These are phyloP conservation scores for Orbilia ellipsospora DNA, from an alignment of 2,329 filamentous ascomycete genomes.

Conservation along the genomic window DNA sequence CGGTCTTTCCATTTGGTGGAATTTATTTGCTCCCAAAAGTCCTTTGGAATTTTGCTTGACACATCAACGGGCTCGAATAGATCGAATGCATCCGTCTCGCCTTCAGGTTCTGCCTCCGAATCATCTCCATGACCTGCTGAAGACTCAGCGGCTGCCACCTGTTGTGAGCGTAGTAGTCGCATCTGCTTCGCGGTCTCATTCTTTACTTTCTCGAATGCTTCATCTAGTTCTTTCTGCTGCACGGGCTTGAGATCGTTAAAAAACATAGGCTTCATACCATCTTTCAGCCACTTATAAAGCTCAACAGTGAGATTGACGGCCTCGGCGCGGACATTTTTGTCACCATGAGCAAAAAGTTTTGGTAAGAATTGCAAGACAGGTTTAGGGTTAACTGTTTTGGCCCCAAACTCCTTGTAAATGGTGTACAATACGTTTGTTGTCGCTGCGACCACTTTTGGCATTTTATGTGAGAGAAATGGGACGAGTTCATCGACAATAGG, in stretches of 20 bases:
- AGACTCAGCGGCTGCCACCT: constrained; percentile 81
- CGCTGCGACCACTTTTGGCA: constrained; percentile 85
- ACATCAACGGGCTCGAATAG: constrained; percentile 89
- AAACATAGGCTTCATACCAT: constrained; percentile 98
- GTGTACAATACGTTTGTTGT: constrained; percentile 80
- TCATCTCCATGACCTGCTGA: constrained; percentile 71
- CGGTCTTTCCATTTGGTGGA: constrained; percentile 99
- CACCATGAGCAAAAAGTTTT: constrained; percentile 92
- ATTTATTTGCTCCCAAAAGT: constrained; percentile 83
- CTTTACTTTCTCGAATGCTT: constrained; percentile 92
- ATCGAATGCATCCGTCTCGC: constrained; percentile 82
- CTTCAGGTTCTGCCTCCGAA: constrained; percentile 70
- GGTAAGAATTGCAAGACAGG: constrained; percentile 86
- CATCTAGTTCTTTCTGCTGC: constrained; percentile 92
- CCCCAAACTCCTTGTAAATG: constrained; percentile 93
- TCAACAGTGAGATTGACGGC: constrained; percentile 92
- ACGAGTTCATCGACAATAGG: constrained; percentile 92
- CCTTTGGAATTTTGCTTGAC: constrained; percentile 79
- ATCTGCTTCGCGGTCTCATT: constrained; percentile 92
- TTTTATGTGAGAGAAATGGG: constrained; percentile 84
- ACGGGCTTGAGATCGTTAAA: constrained; percentile 96
- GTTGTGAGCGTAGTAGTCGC: constrained; percentile 85
- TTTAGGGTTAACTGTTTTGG: constrained; percentile 93
- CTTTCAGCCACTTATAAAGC: constrained; percentile 94
- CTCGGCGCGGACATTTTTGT: constrained; percentile 97